These are phyloP conservation scores for Flueggea neowawraea DNA, from an alignment of 441 rosid species.

Conservation along the genomic window DNA sequence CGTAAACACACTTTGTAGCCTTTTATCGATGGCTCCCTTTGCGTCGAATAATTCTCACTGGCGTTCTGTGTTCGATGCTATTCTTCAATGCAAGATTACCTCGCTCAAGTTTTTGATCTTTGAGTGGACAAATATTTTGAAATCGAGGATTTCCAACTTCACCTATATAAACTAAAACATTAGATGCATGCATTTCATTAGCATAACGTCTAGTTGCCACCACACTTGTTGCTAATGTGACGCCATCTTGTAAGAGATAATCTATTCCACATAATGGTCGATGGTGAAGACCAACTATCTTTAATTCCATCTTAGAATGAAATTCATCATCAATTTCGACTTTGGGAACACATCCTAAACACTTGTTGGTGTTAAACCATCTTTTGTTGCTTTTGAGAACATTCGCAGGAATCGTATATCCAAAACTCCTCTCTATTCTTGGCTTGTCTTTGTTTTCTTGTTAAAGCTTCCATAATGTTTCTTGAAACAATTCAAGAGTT, in stretches of 20 bases:
- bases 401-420: conserved; percentile 37
- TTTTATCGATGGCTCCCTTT: no score
- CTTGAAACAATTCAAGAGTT: conserved; percentile 49
- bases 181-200: conserved; percentile 48
- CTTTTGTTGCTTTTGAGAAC: conserved; percentile 39
- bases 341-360: conserved; percentile 67
- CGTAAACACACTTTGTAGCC: conserved; percentile 2
- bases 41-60: conserved; percentile 21
- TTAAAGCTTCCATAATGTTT: conserved; percentile 37
- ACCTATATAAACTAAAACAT: conserved; percentile 61
- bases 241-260: conserved; percentile 34
- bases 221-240: conserved; percentile 50
- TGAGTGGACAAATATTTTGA: background rate
- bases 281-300: conserved; percentile 63
- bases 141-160: conserved; percentile 70
- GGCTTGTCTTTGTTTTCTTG: conserved; percentile 50
- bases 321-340: conserved; percentile 80
- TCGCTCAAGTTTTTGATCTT: conserved; percentile 29
- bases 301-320: conserved; percentile 56
- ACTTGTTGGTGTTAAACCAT: conserved; percentile 27
- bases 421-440: background rate
- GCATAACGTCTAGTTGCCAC: conserved; percentile 59
- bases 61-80: conserved; percentile 18
- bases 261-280: conserved; percentile 61
- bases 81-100: conserved; percentile 46